Evolutionary conservation across 352 stramenopile species (phyloP), one percentile per base, ranked within the genome.

Genomic region (Pythium aquatile): DNA sequence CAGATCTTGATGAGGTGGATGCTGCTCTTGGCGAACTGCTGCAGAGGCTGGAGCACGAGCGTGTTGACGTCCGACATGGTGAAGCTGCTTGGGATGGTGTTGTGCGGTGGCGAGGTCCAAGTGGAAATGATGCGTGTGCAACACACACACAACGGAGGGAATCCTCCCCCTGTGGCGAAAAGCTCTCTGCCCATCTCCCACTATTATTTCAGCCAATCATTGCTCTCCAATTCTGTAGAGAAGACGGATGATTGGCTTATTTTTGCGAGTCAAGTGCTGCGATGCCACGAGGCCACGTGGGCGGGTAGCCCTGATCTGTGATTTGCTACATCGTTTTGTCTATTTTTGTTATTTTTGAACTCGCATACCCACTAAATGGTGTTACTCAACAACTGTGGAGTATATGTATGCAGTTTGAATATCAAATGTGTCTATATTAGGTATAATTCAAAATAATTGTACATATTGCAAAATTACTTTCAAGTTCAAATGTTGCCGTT

Each of bases 1-100:
- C 97, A 99, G 81, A 98, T 99, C 82, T 99, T 99, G 44, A 99
- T 87, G 52, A 99, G 89, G 80, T 99, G 93, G 42, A 98, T 75
- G 63, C 88, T 98, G 81, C 99, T 98, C 87, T 98, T 98, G 70
- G 93, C 87, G 72, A 99, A 99, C 83, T 98, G 81, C 69, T 96
- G 91, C 65, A 99, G 79, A 20, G 97, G 96, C 75, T 98, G 87
- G 75, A 99, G 98, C 58, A 99, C 87, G 74, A 95, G 83, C 52
- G 85, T 77, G 79, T 95, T 95, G 72, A 94, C 81, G 85, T 95
- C 87, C 69, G 87, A 95, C 87, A 95, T 95, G 65, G 53, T 74
- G 59, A 42, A 20, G 7, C 17, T 40, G 32, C 17, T 6, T 55
- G 37, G 39, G 49, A 37, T 28, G 51, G 47, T 58, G 44, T 58